These are phyloP conservation scores for Pilaira anomala DNA, from an alignment of 192 early-diverging fungal genomes.

Conservation along the genomic window DNA sequence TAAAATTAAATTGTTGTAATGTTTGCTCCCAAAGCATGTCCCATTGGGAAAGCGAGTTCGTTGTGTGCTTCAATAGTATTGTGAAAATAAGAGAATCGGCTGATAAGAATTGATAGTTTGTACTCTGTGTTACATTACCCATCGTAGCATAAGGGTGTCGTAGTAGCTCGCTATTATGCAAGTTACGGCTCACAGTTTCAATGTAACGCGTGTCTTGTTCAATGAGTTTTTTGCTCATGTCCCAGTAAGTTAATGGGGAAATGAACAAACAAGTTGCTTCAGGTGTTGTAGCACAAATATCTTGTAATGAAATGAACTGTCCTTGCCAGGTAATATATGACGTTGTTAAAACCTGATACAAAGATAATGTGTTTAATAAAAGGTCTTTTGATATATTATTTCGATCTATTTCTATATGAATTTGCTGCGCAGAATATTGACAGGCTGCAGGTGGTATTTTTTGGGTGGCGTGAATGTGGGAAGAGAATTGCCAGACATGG, in stretches of 20 bases:
- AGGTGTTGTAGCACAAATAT: no score
- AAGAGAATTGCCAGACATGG: slow-evolving; percentile 5
- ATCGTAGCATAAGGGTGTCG: slow-evolving; percentile 13
- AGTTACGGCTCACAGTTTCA: slow-evolving; percentile 5
- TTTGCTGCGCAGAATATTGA: slow-evolving; percentile 9
- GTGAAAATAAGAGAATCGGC: slow-evolving; percentile 52
- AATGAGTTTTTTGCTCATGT: not conserved
- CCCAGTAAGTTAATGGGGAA: slow-evolving; percentile 57
- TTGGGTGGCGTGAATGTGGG: not conserved
- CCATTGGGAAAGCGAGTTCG: not conserved
- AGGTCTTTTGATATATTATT: slow-evolving; percentile 13
- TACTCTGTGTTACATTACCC: slow-evolving; percentile 14
- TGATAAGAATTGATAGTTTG: slow-evolving; percentile 9
- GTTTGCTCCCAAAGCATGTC: slow-evolving; percentile 1
- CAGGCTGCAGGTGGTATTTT: not conserved
- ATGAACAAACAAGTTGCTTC: slow-evolving; percentile 47
- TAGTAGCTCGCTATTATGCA: not conserved
- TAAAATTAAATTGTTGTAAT: no score
- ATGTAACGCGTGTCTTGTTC: slow-evolving; percentile 10
- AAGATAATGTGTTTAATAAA: slow-evolving; percentile 2
- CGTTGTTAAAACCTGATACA: slow-evolving; percentile 8
- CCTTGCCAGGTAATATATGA: no score
- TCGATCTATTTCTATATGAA: slow-evolving; percentile 3
- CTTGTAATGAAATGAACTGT: no score
- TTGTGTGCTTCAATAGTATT: slow-evolving; percentile 39